Evolutionary conservation across 768 basidiomycete species (phyloP).

Genomic region (Suillus brevipes): DNA sequence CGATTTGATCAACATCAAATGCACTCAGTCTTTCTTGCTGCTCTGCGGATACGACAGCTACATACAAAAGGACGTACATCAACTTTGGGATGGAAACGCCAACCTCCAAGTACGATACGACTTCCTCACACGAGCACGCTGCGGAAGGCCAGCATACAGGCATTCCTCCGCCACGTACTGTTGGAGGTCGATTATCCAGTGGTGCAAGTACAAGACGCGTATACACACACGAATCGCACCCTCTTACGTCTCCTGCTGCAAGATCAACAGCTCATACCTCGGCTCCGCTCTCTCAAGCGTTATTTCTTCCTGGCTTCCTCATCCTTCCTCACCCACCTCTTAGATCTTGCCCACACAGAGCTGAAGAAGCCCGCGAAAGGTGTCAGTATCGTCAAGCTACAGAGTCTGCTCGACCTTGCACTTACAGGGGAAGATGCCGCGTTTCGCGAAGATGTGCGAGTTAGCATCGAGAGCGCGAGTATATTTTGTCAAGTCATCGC

Average conservation of each 20-base stretch:
- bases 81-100: conserved; percentile 69
- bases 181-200: conserved; percentile 78
- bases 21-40: conserved; percentile 63
- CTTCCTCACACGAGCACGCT: conserved; percentile 68
- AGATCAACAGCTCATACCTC: conserved; percentile 88
- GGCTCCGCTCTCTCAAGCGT: conserved; percentile 91
- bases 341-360: conserved; percentile 84
- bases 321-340: conserved; percentile 91
- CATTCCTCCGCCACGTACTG: conserved; percentile 67
- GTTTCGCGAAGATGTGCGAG: conserved; percentile 89
- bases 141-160: conserved; percentile 70
- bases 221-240: conserved; percentile 90
- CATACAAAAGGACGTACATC: conserved; percentile 62
- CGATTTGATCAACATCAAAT: conserved; percentile 48
- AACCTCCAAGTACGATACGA: conserved; percentile 70
- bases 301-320: conserved; percentile 98
- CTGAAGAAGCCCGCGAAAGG: conserved; percentile 82
- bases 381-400: conserved; percentile 86
- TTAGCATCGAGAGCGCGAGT: conserved; percentile 75
- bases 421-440: conserved; percentile 72
- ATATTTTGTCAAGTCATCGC: too few relatives aligned
- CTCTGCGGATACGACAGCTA: conserved; percentile 51
- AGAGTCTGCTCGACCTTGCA: conserved; percentile 88
- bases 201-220: conserved; percentile 96
- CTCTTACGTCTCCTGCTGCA: conserved; percentile 83